A percentile compares a stretch with the other conserved stretches of the same genome.
Conservation (phyloP, 2,329 filamentous ascomycete species). For the Fusarium sp. region DNA sequence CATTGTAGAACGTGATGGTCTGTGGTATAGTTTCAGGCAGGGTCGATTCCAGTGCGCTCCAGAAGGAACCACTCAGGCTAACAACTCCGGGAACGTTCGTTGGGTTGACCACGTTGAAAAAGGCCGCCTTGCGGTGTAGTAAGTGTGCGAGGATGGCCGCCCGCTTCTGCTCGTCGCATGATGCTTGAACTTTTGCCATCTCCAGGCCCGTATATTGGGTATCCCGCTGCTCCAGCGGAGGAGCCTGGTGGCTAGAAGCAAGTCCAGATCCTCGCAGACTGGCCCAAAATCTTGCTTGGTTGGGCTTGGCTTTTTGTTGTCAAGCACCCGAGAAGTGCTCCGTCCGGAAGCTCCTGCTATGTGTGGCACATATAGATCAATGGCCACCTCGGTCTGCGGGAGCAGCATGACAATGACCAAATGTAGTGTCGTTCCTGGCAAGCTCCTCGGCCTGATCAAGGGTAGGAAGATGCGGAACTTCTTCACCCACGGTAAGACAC, state of each 20-base stretch:
- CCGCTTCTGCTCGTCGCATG: background rate
- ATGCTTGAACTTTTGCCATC: background rate
- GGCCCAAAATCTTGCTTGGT: rapidly evolving
- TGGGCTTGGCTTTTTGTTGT: background rate
- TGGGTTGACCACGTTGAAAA: background rate
- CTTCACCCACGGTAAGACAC: background rate
- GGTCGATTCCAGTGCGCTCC: background rate
- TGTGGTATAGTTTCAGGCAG: background rate
- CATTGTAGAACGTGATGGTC: too few relatives aligned
- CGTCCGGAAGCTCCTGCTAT: background rate
- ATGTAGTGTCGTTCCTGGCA: background rate
- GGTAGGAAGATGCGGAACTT: background rate
- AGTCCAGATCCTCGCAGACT: background rate
- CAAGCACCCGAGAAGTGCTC: background rate
- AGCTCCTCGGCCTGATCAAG: background rate
- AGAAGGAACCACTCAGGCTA: background rate
- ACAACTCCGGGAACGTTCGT: background rate
- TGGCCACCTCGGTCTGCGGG: background rate
- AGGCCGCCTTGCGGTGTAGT: background rate
- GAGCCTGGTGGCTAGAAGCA: background rate
- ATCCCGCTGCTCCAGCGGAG: background rate
- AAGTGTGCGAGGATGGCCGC: background rate
- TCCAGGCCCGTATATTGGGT: background rate
- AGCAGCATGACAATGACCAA: background rate
- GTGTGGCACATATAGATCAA: background rate